Percentiles rank a stretch among this genome's conserved stretches.
These are phyloP conservation scores for Epipyxis sp. DNA, from an alignment of 108 stramenopile species.

Conservation along the genomic window DNA sequence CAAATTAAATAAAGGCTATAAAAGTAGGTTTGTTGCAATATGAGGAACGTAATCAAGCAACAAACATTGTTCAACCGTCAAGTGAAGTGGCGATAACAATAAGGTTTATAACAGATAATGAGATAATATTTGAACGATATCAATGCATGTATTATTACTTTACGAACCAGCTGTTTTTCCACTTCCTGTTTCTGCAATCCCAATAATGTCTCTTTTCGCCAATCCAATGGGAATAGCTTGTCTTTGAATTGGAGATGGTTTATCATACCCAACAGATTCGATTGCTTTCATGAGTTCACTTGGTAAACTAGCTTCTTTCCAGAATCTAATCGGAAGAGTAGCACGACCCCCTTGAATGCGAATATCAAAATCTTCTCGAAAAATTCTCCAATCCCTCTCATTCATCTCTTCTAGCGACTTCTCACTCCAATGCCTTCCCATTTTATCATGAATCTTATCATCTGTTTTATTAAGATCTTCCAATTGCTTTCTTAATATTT, in stretches of 20 bases:
- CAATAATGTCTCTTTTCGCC: slow-evolving; percentile 89
- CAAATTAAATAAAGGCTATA: too few species aligned
- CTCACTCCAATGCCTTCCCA: slow-evolving; percentile 54
- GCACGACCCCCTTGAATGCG: slow-evolving; percentile 74
- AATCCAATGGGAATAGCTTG: slow-evolving; percentile 89
- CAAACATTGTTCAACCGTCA: too few species aligned
- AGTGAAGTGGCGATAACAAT: too few species aligned
- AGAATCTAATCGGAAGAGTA: slow-evolving; percentile 77
- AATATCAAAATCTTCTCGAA: slow-evolving; percentile 95
- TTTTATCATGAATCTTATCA: background rate
- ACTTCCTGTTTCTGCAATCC: slow-evolving; percentile 91
- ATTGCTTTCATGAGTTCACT: slow-evolving; percentile 35
- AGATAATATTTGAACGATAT: too few species aligned
- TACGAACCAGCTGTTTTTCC: too few species aligned
- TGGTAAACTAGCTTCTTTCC: slow-evolving; percentile 68
- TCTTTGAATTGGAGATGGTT: slow-evolving; percentile 90
- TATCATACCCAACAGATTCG: slow-evolving; percentile 63
- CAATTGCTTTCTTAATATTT: background rate
- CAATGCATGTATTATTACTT: too few species aligned
- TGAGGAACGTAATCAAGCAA: too few species aligned
- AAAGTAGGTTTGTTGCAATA: too few species aligned
- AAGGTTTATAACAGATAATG: too few species aligned
- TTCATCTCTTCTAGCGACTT: slow-evolving; percentile 85
- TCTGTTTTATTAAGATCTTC: background rate
- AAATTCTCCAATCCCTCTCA: slow-evolving; percentile 92